phyloP scores from a whole-genome alignment of 108 stramenopile genomes.

The Skeletonema menzelii region DNA sequence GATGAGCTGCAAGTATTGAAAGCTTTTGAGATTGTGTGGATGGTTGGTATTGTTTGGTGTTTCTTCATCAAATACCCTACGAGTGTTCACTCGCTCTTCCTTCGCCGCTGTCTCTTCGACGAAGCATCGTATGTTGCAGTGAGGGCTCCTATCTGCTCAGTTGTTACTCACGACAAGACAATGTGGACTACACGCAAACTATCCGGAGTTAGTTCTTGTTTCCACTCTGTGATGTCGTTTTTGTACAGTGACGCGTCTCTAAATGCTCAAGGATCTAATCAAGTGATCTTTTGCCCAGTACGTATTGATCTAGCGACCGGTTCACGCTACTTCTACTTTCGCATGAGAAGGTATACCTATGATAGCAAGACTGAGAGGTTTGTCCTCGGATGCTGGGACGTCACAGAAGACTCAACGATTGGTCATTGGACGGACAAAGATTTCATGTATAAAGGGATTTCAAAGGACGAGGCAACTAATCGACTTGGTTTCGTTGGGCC shows the following conservation, averaged over 20 bases:
- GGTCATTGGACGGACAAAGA: constrained; percentile 34
- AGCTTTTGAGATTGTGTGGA: constrained; percentile 58
- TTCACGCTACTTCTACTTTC: constrained; percentile 47
- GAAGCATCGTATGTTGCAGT: constrained; percentile 60
- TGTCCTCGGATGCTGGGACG: constrained; percentile 34
- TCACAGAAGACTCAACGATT: constrained; percentile 23
- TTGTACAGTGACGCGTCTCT: constrained; percentile 31
- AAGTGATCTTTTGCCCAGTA: constrained; percentile 34
- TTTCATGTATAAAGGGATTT: constrained; percentile 33
- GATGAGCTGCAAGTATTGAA: constrained; percentile 60
- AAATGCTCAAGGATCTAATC: background rate
- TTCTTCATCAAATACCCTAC: constrained; percentile 48
- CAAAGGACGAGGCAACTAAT: constrained; percentile 34
- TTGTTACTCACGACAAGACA: constrained; percentile 15
- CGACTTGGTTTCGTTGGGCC: constrained; percentile 45
- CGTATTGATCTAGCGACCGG: constrained; percentile 31
- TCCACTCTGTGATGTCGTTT: constrained; percentile 19
- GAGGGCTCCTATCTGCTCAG: constrained; percentile 22
- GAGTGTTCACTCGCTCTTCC: constrained; percentile 45
- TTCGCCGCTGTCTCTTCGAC: constrained; percentile 45
- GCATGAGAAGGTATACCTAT: constrained; percentile 49
- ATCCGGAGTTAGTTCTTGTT: background rate
- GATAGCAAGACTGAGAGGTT: constrained; percentile 17
- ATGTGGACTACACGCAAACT: constrained; percentile 14
- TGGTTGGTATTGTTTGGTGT: constrained; percentile 51